Percentiles rank a stretch among this genome's conserved stretches.
Conservation (phyloP, 352 stramenopile genomes). For the Globisporangium carolinianum region DNA sequence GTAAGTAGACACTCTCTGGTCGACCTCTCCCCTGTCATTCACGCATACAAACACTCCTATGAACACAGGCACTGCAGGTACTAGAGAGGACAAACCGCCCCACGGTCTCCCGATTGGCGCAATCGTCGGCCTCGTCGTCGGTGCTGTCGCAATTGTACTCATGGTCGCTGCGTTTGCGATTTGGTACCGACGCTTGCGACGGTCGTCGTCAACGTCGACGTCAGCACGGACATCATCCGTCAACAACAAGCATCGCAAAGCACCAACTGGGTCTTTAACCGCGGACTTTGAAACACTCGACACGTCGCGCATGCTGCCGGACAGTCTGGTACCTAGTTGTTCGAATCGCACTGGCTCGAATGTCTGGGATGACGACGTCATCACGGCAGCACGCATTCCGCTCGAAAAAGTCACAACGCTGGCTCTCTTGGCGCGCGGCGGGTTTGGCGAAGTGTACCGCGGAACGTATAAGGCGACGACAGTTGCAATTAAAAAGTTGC, state of each 20-base stretch:
- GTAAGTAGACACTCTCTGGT: no score
- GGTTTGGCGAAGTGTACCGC: slow-evolving; percentile 27
- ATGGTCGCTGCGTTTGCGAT: slow-evolving; percentile 34
- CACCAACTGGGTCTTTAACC: neutral
- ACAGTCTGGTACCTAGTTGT: neutral
- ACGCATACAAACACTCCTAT: no score
- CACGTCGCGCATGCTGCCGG: slow-evolving; percentile 4
- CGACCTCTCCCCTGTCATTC: no score
- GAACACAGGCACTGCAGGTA: neutral
- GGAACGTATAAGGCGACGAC: slow-evolving; percentile 19
- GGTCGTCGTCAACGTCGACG: neutral
- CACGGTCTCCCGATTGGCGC: neutral
- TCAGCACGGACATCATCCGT: neutral
- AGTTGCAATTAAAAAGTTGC: slow-evolving; percentile 20
- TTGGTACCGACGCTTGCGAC: slow-evolving; percentile 27
- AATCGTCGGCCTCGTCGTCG: slow-evolving; percentile 29
- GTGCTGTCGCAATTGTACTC: slow-evolving; percentile 25
- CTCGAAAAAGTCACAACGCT: slow-evolving; percentile 21
- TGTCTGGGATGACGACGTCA: no score
- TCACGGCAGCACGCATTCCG: slow-evolving; percentile 19
- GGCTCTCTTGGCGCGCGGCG: slow-evolving; percentile 22
- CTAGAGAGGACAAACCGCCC: neutral
- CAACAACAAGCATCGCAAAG: neutral
- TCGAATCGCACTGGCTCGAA: neutral
- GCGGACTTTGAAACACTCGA: slow-evolving; percentile 5